Conservation (phyloP, 2,329 filamentous ascomycete genomes). For the Epichloe sylvatica region DNA sequence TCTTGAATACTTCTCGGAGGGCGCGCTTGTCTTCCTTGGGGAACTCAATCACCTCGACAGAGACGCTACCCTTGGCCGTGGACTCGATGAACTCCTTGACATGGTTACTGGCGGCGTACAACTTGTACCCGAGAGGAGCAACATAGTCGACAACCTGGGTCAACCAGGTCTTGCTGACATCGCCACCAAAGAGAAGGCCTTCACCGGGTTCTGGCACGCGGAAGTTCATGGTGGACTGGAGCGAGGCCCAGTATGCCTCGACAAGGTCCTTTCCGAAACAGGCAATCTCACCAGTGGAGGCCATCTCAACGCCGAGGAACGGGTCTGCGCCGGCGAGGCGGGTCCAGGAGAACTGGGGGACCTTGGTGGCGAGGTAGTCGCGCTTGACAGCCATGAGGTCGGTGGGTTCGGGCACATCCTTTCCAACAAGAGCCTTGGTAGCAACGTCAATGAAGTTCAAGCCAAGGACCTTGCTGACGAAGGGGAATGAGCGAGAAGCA, state of each 20-base stretch:
- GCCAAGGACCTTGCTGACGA: constrained; percentile 92
- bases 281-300: constrained; percentile 92
- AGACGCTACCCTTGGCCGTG: constrained; percentile 49
- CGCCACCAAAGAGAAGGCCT: constrained; percentile 87
- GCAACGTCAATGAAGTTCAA: constrained; percentile 95
- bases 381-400: constrained; percentile 85
- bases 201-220: constrained; percentile 86
- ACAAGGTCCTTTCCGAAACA: constrained; percentile 94
- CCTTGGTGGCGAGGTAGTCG: constrained; percentile 91
- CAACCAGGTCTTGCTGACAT: constrained; percentile 57
- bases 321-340: constrained; percentile 93
- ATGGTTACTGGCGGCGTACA: constrained; percentile 68
- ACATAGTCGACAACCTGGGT: constrained; percentile 75
- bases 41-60: constrained; percentile 88
- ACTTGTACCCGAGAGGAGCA: constrained; percentile 81
- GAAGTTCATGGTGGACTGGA: constrained; percentile 99
- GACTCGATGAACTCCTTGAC: constrained; percentile 77
- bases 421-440: constrained; percentile 78
- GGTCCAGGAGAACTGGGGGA: constrained; percentile 99
- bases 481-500: constrained; percentile 94
- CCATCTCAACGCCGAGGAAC: constrained; percentile 96
- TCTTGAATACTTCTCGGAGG: constrained; percentile 86
- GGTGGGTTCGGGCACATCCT: constrained; percentile 67
- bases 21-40: constrained; percentile 92
- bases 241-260: constrained; percentile 93